Percentiles rank a stretch among this genome's conserved stretches.
Evolutionary conservation across 306 rosid species (phyloP).

Genomic region (Quercus aquifolioides): DNA sequence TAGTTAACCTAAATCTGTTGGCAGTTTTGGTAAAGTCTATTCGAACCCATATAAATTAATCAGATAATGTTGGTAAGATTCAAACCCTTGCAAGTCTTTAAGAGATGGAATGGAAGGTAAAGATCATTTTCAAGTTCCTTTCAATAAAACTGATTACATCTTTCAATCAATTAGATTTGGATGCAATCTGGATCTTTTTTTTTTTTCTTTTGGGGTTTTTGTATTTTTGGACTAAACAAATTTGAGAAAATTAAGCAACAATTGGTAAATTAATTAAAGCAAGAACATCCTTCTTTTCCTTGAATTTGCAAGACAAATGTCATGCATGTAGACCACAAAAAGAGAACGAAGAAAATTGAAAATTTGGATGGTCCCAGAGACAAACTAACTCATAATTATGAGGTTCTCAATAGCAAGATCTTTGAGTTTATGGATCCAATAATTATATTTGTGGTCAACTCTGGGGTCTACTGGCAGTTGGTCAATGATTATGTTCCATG

Average conservation of each 20-base stretch:
- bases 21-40: too few species aligned
- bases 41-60: too few species aligned
- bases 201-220: background rate
- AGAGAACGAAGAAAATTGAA: background rate
- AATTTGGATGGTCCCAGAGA: background rate
- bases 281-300: background rate
- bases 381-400: conserved; percentile 17
- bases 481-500: conserved; percentile 29
- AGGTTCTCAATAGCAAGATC: conserved; percentile 27
- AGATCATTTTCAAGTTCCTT: too few species aligned
- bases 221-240: background rate
- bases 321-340: background rate
- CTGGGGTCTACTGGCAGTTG: conserved; percentile 42
- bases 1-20: too few species aligned
- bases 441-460: conserved; percentile 31
- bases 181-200: background rate
- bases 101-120: too few species aligned
- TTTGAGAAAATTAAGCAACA: background rate
- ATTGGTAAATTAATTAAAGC: background rate
- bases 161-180: background rate
- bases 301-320: background rate
- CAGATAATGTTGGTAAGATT: too few species aligned
- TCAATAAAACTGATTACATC: too few species aligned
- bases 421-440: conserved; percentile 29
- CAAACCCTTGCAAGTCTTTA: too few species aligned